Conservation (phyloP, 176 grass and related monocot genomes). For the Hyparrhenia diplandra region DNA sequence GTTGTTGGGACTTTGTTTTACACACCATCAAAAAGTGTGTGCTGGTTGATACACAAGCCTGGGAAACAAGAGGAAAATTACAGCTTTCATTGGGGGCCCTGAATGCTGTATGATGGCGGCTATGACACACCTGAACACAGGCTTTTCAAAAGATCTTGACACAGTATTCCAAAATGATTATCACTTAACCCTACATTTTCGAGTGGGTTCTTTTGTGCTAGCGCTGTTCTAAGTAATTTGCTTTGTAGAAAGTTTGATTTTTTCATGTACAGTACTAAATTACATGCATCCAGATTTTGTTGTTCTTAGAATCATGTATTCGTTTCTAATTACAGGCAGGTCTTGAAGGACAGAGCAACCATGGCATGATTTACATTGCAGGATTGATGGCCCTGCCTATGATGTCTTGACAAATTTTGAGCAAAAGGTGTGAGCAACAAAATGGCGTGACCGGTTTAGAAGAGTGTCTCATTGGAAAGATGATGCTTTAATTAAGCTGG, state of each 20-base stretch:
- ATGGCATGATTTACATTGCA: conserved; percentile 98
- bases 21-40: conserved; percentile 97
- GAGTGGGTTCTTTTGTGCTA: conserved; percentile 49
- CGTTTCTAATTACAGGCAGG: conserved; percentile 42
- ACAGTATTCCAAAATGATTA: conserved; percentile 79
- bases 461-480: conserved; percentile 67
- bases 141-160: conserved; percentile 75
- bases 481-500: conserved; percentile 87
- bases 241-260: not conserved
- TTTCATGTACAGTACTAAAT: not conserved
- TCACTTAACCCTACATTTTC: conserved; percentile 89
- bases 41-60: conserved; percentile 88
- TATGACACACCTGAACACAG: conserved; percentile 97
- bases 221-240: conserved; percentile 20
- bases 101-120: conserved; percentile 96
- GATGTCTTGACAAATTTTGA: conserved; percentile 95
- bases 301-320: conserved; percentile 11
- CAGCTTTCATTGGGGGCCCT: conserved; percentile 84
- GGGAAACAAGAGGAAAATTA: conserved; percentile 81
- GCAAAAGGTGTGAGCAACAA: conserved; percentile 85
- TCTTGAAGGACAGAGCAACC: conserved; percentile 90
- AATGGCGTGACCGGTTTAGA: conserved; percentile 67
- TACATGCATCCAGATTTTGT: not conserved
- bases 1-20: conserved; percentile 92
- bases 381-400: conserved; percentile 89